phyloP scores from a whole-genome alignment of 805 yeast genomes.

The Candida cerambycidarum region DNA sequence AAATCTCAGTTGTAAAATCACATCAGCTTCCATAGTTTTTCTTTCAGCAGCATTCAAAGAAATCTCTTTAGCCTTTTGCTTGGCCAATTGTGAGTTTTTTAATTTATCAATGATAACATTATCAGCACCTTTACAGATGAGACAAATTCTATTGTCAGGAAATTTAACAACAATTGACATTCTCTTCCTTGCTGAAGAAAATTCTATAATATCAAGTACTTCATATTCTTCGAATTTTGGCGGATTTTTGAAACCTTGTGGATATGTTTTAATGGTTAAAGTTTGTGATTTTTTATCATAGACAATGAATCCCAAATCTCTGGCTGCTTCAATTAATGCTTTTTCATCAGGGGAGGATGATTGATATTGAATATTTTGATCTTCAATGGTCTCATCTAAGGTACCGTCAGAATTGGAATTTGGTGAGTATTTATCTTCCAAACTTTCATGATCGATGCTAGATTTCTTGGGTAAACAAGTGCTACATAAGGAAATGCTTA shows the following conservation, averaged over 20 bases:
- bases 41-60: slow-evolving; percentile 57
- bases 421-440: background rate
- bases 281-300: slow-evolving; percentile 60
- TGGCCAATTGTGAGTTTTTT: slow-evolving; percentile 56
- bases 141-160: slow-evolving; percentile 72
- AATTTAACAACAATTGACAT: slow-evolving; percentile 85
- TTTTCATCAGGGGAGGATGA: slow-evolving; percentile 96
- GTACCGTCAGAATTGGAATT: slow-evolving; percentile 1
- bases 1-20: slow-evolving; percentile 57
- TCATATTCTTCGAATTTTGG: slow-evolving; percentile 70
- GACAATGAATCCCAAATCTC: slow-evolving; percentile 91
- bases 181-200: slow-evolving; percentile 83
- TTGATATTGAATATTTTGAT: slow-evolving; percentile 66
- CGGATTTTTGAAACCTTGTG: slow-evolving; percentile 69
- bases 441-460: background rate
- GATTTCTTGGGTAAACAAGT: slow-evolving; percentile 74
- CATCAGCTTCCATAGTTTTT: slow-evolving; percentile 74
- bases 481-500: slow-evolving; percentile 85
- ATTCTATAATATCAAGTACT: slow-evolving; percentile 79
- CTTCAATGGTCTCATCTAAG: slow-evolving; percentile 8
- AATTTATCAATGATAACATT: slow-evolving; percentile 79
- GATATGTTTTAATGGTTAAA: slow-evolving; percentile 73
- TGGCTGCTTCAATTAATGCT: slow-evolving; percentile 90
- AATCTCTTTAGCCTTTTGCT: slow-evolving; percentile 63
- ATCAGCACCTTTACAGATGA: slow-evolving; percentile 96